Evolutionary conservation across 1,284 basidiomycete genomes (phyloP).

Genomic region (Xanthoconium separans): DNA sequence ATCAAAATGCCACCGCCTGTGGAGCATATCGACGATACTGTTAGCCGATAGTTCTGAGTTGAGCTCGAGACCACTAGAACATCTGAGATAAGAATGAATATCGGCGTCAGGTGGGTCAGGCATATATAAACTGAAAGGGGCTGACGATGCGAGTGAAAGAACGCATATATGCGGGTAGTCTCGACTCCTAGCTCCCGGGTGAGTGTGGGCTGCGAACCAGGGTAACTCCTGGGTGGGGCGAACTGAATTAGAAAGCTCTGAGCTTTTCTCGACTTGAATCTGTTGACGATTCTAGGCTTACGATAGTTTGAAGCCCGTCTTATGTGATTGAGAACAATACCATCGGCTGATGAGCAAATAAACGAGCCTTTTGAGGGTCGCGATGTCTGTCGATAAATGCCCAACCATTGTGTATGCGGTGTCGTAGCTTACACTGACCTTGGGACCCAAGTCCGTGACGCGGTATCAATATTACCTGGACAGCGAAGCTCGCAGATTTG

Average conservation of each 20-base stretch:
- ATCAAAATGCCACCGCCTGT: background rate
- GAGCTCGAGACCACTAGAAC: background rate
- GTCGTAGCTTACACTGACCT: background rate
- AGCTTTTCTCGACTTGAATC: too few relatives aligned
- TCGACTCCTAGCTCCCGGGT: background rate
- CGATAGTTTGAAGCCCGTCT: background rate
- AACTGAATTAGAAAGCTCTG: background rate
- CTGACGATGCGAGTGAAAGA: background rate
- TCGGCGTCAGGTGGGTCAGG: background rate
- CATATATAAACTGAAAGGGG: background rate
- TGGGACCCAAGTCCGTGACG: background rate
- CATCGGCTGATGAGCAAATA: background rate
- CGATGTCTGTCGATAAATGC: background rate
- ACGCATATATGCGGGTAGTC: conserved; percentile 2
- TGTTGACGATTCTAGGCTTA: background rate
- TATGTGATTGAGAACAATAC: background rate
- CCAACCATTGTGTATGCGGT: background rate
- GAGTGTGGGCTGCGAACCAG: background rate
- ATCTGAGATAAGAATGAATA: background rate
- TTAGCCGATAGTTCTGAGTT: background rate
- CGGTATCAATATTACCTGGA: conserved; percentile 8
- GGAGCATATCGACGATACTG: background rate
- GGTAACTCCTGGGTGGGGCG: background rate
- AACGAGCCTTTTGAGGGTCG: background rate
- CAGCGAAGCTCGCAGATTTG: conserved; percentile 5